These are phyloP conservation scores for Claviceps sp. DNA, from an alignment of 2,329 filamentous ascomycete genomes.

Conservation along the genomic window DNA sequence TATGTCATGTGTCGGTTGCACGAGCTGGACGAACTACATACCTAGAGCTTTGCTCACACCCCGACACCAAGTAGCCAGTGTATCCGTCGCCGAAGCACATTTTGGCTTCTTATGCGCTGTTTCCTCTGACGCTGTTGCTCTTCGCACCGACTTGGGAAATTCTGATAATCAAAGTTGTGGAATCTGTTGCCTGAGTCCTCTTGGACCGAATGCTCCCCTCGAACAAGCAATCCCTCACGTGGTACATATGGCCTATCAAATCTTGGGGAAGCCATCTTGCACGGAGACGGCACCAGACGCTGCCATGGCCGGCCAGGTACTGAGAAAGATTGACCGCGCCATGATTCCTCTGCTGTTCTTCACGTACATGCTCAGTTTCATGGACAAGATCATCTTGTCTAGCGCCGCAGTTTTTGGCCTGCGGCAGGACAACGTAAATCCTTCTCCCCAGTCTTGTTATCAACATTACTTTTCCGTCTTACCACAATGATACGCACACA, in stretches of 20 bases:
- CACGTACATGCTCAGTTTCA: conserved; percentile 45
- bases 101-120: too few relatives aligned
- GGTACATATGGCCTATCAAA: not conserved
- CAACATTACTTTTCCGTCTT: not conserved
- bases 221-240: too few relatives aligned
- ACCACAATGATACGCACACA: not conserved
- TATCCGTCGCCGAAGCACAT: too few relatives aligned
- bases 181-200: too few relatives aligned
- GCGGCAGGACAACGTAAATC: conserved; percentile 28
- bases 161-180: too few relatives aligned
- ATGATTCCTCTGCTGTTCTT: conserved; percentile 42
- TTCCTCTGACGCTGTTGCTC: too few relatives aligned
- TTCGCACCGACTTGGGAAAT: too few relatives aligned
- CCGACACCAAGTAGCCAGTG: too few relatives aligned
- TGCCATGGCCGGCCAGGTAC: conserved; percentile 23
- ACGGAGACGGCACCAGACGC: conserved; percentile 6
- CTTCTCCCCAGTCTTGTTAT: not conserved
- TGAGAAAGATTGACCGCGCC: conserved; percentile 41
- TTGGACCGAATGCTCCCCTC: too few relatives aligned
- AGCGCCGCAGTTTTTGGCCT: conserved; percentile 43
- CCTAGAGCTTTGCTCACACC: too few relatives aligned
- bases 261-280: not conserved
- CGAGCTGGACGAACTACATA: too few relatives aligned
- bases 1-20: too few relatives aligned
- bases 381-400: conserved; percentile 44